phyloP scores from a whole-genome alignment of 2,329 filamentous ascomycete genomes.

The Colletotrichum neosansevieriae region DNA sequence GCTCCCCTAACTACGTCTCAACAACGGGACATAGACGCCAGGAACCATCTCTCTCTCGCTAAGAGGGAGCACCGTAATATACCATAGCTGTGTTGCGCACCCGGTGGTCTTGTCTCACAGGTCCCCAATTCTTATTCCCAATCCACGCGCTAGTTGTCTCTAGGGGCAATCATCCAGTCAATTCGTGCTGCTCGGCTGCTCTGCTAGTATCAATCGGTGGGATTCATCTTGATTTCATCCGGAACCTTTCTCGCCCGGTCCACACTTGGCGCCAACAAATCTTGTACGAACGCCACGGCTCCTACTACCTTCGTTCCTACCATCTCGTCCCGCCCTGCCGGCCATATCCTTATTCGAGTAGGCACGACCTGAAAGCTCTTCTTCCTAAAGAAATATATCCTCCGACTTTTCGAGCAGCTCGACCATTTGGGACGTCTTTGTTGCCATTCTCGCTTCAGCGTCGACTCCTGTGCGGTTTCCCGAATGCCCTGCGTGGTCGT shows the following conservation, averaged over 20 bases:
- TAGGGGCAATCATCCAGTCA: constrained; percentile 31
- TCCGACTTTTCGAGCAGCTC: not conserved
- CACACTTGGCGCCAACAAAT: constrained; percentile 36
- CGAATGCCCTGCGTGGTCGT: constrained; percentile 20
- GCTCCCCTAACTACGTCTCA: not conserved
- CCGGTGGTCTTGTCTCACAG: constrained; percentile 34
- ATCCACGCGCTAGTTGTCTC: constrained; percentile 36
- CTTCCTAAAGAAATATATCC: not conserved
- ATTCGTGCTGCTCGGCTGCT: constrained; percentile 30
- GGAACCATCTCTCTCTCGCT: not conserved
- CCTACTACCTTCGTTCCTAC: constrained; percentile 1
- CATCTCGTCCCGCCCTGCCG: constrained; percentile 1
- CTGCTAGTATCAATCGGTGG: constrained; percentile 26
- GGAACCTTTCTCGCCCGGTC: constrained; percentile 20
- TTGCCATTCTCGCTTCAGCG: constrained; percentile 25
- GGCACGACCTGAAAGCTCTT: not conserved
- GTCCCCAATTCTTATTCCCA: constrained; percentile 28
- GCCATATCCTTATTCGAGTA: constrained; percentile 15
- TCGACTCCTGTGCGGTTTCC: constrained; percentile 26
- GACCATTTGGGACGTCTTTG: constrained; percentile 11
- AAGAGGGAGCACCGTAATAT: constrained; percentile 27
- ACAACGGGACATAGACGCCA: not conserved
- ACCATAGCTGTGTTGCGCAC: constrained; percentile 21
- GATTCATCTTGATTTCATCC: constrained; percentile 33
- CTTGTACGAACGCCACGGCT: constrained; percentile 30